Conservation (phyloP, 257 asterid species). For the Plantago ovata region DNA sequence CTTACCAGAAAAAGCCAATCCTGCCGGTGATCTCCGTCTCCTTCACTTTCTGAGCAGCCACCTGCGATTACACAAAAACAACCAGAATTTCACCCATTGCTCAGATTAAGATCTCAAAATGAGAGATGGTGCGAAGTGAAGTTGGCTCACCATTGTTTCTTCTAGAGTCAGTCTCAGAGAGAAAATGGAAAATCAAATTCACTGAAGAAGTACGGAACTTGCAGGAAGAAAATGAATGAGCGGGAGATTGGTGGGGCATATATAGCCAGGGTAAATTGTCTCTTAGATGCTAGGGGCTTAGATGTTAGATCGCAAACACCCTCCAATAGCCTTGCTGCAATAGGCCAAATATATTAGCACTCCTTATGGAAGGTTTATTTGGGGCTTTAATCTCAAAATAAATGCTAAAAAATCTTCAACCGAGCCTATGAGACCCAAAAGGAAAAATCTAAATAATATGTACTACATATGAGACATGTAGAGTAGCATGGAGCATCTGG, state of each 20-base stretch:
- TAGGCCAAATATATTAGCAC: too few relatives aligned
- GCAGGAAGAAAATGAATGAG: neutral
- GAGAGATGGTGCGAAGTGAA: neutral
- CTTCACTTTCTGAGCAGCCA: conserved; percentile 79
- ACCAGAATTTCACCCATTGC: conserved; percentile 10
- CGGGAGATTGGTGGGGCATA: conserved; percentile 2
- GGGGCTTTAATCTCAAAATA: too few relatives aligned
- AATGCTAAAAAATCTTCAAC: too few relatives aligned
- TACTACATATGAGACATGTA: too few relatives aligned
- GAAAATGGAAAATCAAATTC: conserved; percentile 1
- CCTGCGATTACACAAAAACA: conserved; percentile 40
- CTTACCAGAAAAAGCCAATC: conserved; percentile 84
- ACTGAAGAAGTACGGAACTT: neutral
- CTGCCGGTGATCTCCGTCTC: conserved; percentile 91
- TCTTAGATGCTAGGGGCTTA: conserved; percentile 14
- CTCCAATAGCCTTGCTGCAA: too few relatives aligned
- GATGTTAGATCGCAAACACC: too few relatives aligned
- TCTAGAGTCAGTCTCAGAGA: conserved; percentile 12
- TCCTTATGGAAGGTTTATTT: too few relatives aligned
- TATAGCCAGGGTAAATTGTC: conserved; percentile 5
- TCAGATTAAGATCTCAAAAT: neutral
- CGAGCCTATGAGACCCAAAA: too few relatives aligned
- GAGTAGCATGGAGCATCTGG: too few relatives aligned
- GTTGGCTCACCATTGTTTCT: conserved; percentile 53
- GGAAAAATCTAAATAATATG: too few relatives aligned